Evolutionary conservation across 768 basidiomycete species (phyloP), one percentile per base, ranked within the genome.

Genomic region (Amanita molliuscula): DNA sequence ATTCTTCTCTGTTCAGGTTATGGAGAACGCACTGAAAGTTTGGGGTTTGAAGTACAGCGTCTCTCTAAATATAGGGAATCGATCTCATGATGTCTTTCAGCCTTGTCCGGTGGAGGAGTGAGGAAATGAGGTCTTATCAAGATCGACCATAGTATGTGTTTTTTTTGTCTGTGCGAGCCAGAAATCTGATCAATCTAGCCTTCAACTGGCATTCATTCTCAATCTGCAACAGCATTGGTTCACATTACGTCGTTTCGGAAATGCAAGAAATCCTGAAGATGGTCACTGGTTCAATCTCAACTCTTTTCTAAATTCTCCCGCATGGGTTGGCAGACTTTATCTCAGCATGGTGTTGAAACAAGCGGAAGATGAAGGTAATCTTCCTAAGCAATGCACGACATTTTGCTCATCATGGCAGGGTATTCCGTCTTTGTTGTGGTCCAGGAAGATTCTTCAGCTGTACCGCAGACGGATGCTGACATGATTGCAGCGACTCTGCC

Each of bases 241-340:
- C 60, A 84, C 90, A 7, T 70, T 91, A 28, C 81, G 89, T 40
- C 79, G 86, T 16, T 94, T 94, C 59, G 89, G 88, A 16, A 61
- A 58, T 47, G 70, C 75, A 13, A 53, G 63, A 25, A 76, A 79
- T 59, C 62, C 64, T 13, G 78, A 71, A 28, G 67, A 71, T 46
- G 82, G 78, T 10, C 81, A 88, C 62, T 93, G 90, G 90, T 92
- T 88, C 67, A 91, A 94, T 62, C 72, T 95, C 8, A 86, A 94
- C 60, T 93, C 91, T 7, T 82, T 76, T 55, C 67, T 83, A 11
- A 54, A 70, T 29, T 61, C 65, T 4, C 91, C 93, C 7, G 81
- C 91, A 62, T 90, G 89, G 87, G 77, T 96, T 26, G 75, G 86
- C 25, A 84, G 79, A 56, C 76, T 82, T 1, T 93, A 91, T 66